Evolutionary conservation across 2,329 filamentous ascomycete species (phyloP).

Genomic region (Scolecobasidium constrictum): DNA sequence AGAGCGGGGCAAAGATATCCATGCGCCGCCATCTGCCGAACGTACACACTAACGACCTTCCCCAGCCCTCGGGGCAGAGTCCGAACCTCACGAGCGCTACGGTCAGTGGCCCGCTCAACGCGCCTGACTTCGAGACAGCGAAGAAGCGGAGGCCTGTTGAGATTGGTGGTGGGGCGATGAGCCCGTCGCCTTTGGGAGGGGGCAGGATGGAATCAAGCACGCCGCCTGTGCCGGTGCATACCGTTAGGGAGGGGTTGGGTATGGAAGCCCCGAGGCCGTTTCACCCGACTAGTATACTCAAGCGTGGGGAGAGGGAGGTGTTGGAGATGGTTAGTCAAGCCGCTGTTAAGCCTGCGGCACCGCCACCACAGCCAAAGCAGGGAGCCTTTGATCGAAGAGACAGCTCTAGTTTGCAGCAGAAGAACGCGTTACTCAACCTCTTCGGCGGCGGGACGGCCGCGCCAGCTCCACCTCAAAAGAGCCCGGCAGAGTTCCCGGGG

Average conservation of each 20-base stretch:
- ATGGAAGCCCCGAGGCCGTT: slow-evolving; percentile 10
- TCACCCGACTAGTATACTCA: slow-evolving; percentile 8
- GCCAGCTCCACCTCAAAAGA: neutral
- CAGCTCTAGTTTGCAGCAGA: neutral
- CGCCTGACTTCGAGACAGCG: slow-evolving; percentile 28
- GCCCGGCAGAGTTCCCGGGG: neutral
- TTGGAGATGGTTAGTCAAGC: slow-evolving; percentile 1
- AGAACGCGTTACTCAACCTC: slow-evolving; percentile 4
- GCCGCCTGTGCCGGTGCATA: slow-evolving; percentile 10
- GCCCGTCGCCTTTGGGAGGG: neutral
- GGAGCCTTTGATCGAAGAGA: slow-evolving; percentile 1
- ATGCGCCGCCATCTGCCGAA: slow-evolving; percentile 9
- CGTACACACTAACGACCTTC: neutral
- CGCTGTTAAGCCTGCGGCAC: neutral
- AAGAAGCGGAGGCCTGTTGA: slow-evolving; percentile 12
- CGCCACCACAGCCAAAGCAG: neutral
- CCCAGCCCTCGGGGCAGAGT: neutral
- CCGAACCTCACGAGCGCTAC: slow-evolving; percentile 21
- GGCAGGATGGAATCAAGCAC: slow-evolving; percentile 1
- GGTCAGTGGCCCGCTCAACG: slow-evolving; percentile 30
- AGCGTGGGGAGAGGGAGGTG: neutral
- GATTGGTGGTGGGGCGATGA: slow-evolving; percentile 1
- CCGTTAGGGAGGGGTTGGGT: neutral
- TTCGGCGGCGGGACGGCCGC: neutral
- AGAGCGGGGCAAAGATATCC: slow-evolving; percentile 6